Evolutionary conservation across 2,329 filamentous ascomycete genomes (phyloP).

Genomic region (Endoconidiophora polonica): DNA sequence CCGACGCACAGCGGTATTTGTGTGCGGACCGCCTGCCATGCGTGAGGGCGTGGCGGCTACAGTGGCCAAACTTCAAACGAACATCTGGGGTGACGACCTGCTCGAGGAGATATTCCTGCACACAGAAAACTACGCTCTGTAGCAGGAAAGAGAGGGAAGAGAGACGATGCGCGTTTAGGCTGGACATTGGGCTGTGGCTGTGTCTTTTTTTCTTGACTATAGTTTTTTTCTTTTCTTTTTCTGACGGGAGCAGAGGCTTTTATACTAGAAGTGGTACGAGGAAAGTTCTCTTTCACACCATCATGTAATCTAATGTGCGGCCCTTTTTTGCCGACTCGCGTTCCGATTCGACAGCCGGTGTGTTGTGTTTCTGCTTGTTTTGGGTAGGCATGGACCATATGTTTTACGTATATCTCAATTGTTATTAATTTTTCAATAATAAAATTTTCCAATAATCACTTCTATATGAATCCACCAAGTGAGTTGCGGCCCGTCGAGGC

Average conservation of each 20-base stretch:
- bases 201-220: neutral
- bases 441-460: too few relatives aligned
- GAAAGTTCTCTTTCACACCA: too few relatives aligned
- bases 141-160: slow-evolving; percentile 15
- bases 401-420: too few relatives aligned
- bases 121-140: slow-evolving; percentile 88
- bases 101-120: slow-evolving; percentile 87
- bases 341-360: too few relatives aligned
- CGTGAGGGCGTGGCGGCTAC: slow-evolving; percentile 73
- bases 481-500: too few relatives aligned
- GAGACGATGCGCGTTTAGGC: neutral
- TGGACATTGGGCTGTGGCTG: neutral
- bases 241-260: neutral
- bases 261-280: too few relatives aligned
- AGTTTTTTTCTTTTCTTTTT: neutral
- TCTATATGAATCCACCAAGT: too few relatives aligned
- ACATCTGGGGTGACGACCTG: slow-evolving; percentile 62
- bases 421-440: too few relatives aligned
- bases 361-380: too few relatives aligned
- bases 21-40: slow-evolving; percentile 81
- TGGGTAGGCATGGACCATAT: too few relatives aligned
- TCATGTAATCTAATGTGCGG: too few relatives aligned
- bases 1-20: slow-evolving; percentile 70
- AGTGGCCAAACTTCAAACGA: slow-evolving; percentile 64
- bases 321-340: too few relatives aligned